These are phyloP conservation scores for Trametes hirsuta DNA, from an alignment of 1,284 basidiomycete species.

Conservation along the genomic window DNA sequence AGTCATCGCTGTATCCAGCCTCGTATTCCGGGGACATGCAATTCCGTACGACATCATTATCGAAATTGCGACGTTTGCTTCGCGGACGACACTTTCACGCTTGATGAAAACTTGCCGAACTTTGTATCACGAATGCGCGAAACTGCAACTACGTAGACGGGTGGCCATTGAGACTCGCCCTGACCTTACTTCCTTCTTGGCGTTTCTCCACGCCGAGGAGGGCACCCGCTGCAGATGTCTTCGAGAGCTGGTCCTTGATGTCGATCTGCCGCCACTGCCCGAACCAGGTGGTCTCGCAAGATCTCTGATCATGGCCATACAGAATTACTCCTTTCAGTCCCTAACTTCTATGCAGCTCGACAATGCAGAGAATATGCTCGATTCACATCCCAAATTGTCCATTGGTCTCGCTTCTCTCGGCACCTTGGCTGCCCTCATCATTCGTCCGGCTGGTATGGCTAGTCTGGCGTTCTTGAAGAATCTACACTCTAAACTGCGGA, in stretches of 20 bases:
- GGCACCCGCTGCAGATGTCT: neutral
- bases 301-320: neutral
- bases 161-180: neutral
- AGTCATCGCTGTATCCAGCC: too few relatives aligned
- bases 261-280: neutral
- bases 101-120: constrained; percentile 1
- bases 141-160: neutral
- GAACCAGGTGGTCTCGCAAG: neutral
- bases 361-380: neutral
- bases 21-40: neutral
- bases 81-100: neutral
- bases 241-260: neutral
- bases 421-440: neutral
- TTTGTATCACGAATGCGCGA: constrained; percentile 5
- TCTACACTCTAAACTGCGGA: neutral
- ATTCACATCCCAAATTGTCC: neutral
- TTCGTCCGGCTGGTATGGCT: neutral
- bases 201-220: constrained; percentile 1
- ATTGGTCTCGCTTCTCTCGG: neutral
- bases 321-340: neutral
- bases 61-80: neutral
- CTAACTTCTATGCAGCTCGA: neutral
- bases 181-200: neutral
- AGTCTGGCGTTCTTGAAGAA: neutral
- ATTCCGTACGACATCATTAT: neutral